Evolutionary conservation across 768 basidiomycete genomes (phyloP), one percentile per base, ranked within the genome.

Genomic region (Agaricus sinodeliciosus): DNA sequence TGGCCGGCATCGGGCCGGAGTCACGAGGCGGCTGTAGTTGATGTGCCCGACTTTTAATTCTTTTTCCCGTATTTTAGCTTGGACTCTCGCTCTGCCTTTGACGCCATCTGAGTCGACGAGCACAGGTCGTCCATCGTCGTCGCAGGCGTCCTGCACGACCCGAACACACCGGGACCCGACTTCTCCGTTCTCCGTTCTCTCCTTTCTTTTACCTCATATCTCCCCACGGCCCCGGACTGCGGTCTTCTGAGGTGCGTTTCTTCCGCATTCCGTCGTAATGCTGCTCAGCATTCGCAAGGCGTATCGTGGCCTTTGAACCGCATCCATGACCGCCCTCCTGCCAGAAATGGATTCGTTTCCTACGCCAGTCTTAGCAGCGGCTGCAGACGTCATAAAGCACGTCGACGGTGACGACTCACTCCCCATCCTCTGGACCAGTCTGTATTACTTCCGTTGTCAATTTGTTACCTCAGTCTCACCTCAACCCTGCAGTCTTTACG

Each of bases 381-480:
- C 82, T 6, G 71, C 77, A 16, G 87, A 87, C 55, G 85, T 75
- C 16, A 75, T 90, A 55, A 75, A 73, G 60, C 80, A 85, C 57
- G 76, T 89, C 56, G 79, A 89, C 60, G 82, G 84, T 47, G 71
- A 77, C 39, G 84, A 87, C 46, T 82, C 85, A 26, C 71, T 89
- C 45, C 78, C 71, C 45, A 69, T 78, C 48, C 79, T 90, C 25
- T 90, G 85, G 85, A 78, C 77, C 54, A 69, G 89, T 90, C 58
- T 62, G 75, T 76, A 46, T 48, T 48, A 55, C 25, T 48, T 47
- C 55, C 40, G 18, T 22, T 48, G 13, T 55, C 43, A 3, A 15
- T 28, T 36, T 40, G 43, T 16, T 39, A 18, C 16, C n/a, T 31
- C 49, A 28, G 41, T 37, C 34, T 31, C 50, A 22, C 42, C 22